phyloP scores from a whole-genome alignment of 805 yeast genomes.

The Starmerella vitae region DNA sequence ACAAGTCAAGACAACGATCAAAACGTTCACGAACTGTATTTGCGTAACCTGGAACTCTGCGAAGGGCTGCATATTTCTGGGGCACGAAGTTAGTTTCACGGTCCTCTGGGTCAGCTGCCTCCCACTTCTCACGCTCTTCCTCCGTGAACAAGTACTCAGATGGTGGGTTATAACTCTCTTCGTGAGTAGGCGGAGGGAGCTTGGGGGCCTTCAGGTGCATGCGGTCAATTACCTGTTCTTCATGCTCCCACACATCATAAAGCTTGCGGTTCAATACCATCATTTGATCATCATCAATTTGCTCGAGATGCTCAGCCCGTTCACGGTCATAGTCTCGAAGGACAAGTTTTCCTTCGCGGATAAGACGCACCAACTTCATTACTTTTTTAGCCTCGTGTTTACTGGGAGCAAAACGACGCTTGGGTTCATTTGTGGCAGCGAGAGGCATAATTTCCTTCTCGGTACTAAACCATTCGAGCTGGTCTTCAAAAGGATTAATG shows the following conservation, averaged over 20 bases:
- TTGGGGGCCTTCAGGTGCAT: constrained; percentile 87
- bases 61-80: constrained; percentile 62
- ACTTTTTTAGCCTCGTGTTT: constrained; percentile 92
- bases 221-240: constrained; percentile 55
- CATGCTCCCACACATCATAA: constrained; percentile 75
- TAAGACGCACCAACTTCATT: constrained; percentile 92
- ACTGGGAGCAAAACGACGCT: constrained; percentile 91
- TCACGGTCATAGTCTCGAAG: constrained; percentile 51
- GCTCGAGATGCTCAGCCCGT: constrained; percentile 29
- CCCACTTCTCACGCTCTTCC: constrained; percentile 65
- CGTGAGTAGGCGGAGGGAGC: constrained; percentile 88
- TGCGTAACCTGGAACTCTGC: constrained; percentile 88
- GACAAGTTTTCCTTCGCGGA: constrained; percentile 86
- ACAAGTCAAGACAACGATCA: constrained; percentile 86
- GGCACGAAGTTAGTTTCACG: constrained; percentile 72
- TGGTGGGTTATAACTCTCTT: constrained; percentile 95
- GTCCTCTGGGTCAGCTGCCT: constrained; percentile 55
- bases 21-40: constrained; percentile 79
- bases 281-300: constrained; percentile 34
- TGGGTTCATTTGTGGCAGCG: constrained; percentile 91
- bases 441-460: constrained; percentile 72
- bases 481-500: constrained; percentile 82
- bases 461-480: constrained; percentile 89
- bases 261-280: constrained; percentile 25
- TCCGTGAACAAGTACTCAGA: constrained; percentile 75